These are phyloP conservation scores for Thymus mandschuricus DNA, from an alignment of 257 asterid species.

Conservation along the genomic window DNA sequence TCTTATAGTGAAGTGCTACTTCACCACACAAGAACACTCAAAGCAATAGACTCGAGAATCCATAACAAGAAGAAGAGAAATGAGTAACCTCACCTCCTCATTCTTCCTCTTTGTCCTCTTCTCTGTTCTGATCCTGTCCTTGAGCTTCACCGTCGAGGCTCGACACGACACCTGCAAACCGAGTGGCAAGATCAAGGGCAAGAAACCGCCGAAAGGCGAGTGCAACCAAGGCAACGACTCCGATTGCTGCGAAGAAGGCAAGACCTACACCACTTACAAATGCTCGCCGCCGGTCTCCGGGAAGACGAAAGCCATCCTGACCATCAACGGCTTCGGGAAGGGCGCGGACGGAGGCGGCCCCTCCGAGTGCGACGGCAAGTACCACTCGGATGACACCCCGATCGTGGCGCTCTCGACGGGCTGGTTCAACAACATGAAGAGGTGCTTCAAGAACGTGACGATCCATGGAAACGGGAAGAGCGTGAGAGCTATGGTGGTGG, in stretches of 20 bases:
- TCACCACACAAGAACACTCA: not conserved
- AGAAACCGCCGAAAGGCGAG: conserved; percentile 26
- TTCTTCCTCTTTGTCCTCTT: conserved; percentile 19
- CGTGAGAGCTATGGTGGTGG: conserved; percentile 42
- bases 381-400: conserved; percentile 40
- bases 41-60: not conserved
- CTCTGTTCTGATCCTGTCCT: conserved; percentile 10
- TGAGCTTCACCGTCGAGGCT: not conserved
- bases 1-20: not conserved
- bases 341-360: conserved; percentile 45
- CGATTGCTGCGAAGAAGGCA: conserved; percentile 41
- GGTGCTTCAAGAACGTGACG: conserved; percentile 34
- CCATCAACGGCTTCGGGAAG: conserved; percentile 38
- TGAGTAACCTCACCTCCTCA: conserved; percentile 9
- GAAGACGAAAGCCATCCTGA: conserved; percentile 33
- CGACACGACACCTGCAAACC: conserved; percentile 34
- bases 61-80: not conserved
- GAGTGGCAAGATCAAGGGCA: conserved; percentile 41
- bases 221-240: conserved; percentile 37
- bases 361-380: conserved; percentile 34
- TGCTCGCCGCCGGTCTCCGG: conserved; percentile 36
- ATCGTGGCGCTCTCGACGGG: conserved; percentile 47
- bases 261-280: conserved; percentile 34
- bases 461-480: conserved; percentile 39
- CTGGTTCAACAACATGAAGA: conserved; percentile 34